These are phyloP conservation scores for Histomonas meleagridis DNA, from an alignment of 208 protist species.

Conservation along the genomic window DNA sequence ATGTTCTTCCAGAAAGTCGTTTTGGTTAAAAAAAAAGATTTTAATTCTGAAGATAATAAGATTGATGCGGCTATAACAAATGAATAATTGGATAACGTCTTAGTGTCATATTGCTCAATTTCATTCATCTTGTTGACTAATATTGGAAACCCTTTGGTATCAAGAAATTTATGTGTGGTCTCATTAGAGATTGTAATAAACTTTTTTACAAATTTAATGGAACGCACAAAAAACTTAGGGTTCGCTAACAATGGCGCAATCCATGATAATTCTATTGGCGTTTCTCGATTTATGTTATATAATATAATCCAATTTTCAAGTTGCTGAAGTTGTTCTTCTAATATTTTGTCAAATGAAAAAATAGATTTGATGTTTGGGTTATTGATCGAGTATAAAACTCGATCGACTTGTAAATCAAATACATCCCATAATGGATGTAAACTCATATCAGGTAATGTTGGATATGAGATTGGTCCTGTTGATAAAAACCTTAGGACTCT, in stretches of 20 bases:
- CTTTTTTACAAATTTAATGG: background rate
- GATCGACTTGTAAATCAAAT: slow-evolving; percentile 23
- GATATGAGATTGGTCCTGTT: background rate
- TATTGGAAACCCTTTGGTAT: background rate
- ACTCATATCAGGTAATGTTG: background rate
- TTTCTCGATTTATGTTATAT: background rate
- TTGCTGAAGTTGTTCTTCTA: background rate
- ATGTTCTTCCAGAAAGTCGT: background rate
- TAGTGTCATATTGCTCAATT: background rate
- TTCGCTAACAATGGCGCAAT: background rate
- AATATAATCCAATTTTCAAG: background rate
- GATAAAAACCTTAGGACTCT: background rate
- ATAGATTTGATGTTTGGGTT: background rate
- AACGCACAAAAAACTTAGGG: background rate
- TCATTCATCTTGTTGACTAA: background rate
- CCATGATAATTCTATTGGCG: background rate
- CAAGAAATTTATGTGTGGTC: background rate
- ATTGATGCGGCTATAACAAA: background rate
- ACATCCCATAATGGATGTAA: background rate
- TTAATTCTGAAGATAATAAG: background rate
- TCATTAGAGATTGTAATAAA: background rate
- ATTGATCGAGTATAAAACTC: background rate
- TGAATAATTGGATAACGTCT: background rate
- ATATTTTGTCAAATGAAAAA: background rate
- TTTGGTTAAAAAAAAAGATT: background rate